Percentiles rank a stretch among this genome's conserved stretches.
phyloP scores from a whole-genome alignment of 345 rosid genomes.

The Bretschneidera sinensis region DNA sequence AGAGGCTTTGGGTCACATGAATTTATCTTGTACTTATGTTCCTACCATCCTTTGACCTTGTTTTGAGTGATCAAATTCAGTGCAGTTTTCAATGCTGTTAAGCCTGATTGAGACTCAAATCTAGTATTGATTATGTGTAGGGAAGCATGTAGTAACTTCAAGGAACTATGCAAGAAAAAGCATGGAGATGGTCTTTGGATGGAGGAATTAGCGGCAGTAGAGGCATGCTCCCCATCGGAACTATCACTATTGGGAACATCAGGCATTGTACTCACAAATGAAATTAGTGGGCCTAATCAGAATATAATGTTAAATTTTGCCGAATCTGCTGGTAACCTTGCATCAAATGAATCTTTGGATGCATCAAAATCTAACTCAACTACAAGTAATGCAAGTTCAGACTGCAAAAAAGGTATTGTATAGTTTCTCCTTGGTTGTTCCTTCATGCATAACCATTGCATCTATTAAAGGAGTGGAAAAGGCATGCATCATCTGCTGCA shows the following conservation, averaged over 20 bases:
- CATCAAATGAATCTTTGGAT: conserved; percentile 26
- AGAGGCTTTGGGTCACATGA: too few species aligned
- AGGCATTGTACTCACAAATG: conserved; percentile 60
- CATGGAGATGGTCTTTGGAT: conserved; percentile 74
- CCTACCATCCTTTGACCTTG: too few species aligned
- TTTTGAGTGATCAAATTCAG: too few species aligned
- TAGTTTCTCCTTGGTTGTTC: neutral
- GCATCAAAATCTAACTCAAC: conserved; percentile 39
- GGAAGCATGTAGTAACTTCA: conserved; percentile 72
- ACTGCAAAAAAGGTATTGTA: conserved; percentile 42
- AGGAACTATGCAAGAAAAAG: conserved; percentile 73
- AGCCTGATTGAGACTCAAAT: neutral
- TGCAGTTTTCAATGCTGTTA: neutral
- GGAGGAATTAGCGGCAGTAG: conserved; percentile 79
- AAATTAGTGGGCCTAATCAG: conserved; percentile 30
- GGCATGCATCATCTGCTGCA: too few species aligned
- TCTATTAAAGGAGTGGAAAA: too few species aligned
- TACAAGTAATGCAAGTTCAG: conserved; percentile 30
- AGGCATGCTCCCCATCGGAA: conserved; percentile 52
- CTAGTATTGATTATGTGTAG: conserved; percentile 24
- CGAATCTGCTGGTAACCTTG: conserved; percentile 10
- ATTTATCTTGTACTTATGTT: too few species aligned
- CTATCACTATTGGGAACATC: conserved; percentile 50
- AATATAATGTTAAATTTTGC: conserved; percentile 20
- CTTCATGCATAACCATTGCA: too few species aligned